phyloP scores from a whole-genome alignment of 257 asterid species.

The Ligustrum vulgare region DNA sequence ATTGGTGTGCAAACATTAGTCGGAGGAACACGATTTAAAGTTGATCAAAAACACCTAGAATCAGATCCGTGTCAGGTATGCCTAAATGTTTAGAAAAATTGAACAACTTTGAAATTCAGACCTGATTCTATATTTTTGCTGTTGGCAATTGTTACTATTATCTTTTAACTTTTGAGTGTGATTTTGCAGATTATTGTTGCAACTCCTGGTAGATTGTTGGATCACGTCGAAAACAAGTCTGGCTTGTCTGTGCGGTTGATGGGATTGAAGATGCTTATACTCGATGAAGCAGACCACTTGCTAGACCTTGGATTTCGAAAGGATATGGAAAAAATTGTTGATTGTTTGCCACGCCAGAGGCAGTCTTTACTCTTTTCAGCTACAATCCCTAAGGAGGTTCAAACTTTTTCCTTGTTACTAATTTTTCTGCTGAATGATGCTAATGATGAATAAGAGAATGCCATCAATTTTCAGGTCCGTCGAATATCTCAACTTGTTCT shows the following conservation, averaged over 20 bases:
- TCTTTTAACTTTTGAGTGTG: constrained; percentile 15
- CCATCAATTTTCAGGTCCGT: constrained; percentile 66
- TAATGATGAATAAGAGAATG: constrained; percentile 6
- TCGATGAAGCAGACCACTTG: constrained; percentile 92
- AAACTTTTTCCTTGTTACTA: constrained; percentile 16
- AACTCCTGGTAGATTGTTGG: constrained; percentile 95
- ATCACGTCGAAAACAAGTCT: constrained; percentile 93
- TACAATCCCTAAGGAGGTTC: constrained; percentile 89
- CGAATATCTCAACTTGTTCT: constrained; percentile 86
- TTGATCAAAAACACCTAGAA: constrained; percentile 74
- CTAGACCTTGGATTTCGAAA: constrained; percentile 84
- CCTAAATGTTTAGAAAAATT: constrained; percentile 1
- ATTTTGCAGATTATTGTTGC: constrained; percentile 80
- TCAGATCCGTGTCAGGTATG: constrained; percentile 74
- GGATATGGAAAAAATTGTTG: constrained; percentile 89
- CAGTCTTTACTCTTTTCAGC: constrained; percentile 87
- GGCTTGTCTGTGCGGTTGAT: constrained; percentile 80
- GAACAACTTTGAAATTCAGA: background rate
- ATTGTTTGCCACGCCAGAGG: constrained; percentile 88
- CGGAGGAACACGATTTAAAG: constrained; percentile 93
- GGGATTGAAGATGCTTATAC: constrained; percentile 86
- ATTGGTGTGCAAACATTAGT: constrained; percentile 79
- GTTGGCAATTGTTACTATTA: background rate
- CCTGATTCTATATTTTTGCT: background rate
- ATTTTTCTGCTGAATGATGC: background rate